Base-by-base conservation (phyloP, 1,139 yeast genomes). In the Magnusiomyces tetraspermus region DNA sequence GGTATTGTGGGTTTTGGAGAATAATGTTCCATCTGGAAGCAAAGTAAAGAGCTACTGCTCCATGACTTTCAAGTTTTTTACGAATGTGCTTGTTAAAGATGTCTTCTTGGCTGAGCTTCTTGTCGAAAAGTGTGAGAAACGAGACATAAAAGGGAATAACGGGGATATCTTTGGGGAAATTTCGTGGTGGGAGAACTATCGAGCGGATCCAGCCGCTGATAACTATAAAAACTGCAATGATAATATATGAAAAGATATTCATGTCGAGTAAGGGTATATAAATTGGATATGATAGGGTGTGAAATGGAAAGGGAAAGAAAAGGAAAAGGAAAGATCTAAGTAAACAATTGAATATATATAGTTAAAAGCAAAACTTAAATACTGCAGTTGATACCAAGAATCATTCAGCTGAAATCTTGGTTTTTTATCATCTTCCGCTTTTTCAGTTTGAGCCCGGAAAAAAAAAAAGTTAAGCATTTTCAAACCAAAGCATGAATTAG, bases 1-100 rank as follows among this genome's bases (percentile, higher is more conserved):
- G 65, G 53, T 66, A 72, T 38, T 75, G 74, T 0, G 84, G 84
- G 50, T 64, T 71, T 0, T 78, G 70, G 0, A 80, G 78, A 42
- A 80, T 61, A 19, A 80, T 74, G 59, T 80, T 80, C 85, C 85
- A 80, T 53, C 82, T 71, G 1, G 82, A 77, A 3, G 80, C 85
- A 69, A 80, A 80, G 60, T 76, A 80, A 8, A 79, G 70, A 59
- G 79, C 79, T 0, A 76, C 85, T 0, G 83, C 83, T 0, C 85
- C 85, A 59, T 76, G 67, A 60, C 67, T 71, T 58, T 70, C 80
- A 59, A 74, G 65, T 47, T 71, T 72, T 37, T 65, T 69, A 57
- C 70, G 71, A 55, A 72, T 65, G 60, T 71, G 79, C 41, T 51
- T 49, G 10, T 75, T 65, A 61, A 70, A 80, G 11, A 80, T 70